phyloP scores from a whole-genome alignment of 2,329 filamentous ascomycete genomes.

The Nakataea oryzae region DNA sequence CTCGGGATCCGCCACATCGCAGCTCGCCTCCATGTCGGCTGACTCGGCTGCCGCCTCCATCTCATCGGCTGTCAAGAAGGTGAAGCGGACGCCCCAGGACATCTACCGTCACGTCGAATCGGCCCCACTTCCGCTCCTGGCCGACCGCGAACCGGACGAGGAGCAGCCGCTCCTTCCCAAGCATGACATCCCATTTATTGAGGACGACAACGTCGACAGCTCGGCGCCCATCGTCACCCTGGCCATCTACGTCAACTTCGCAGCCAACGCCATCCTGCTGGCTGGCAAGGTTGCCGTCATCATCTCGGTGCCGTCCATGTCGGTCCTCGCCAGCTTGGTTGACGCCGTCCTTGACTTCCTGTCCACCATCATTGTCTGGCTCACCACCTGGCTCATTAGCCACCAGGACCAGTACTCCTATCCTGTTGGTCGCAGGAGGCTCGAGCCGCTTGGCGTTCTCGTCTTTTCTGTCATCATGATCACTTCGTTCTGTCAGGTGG shows the following conservation, averaged over 20 bases:
- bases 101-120: slow-evolving; percentile 70
- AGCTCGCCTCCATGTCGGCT: background rate
- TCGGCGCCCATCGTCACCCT: slow-evolving; percentile 68
- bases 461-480: slow-evolving; percentile 84
- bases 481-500: slow-evolving; percentile 72
- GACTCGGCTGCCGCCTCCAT: slow-evolving; percentile 9
- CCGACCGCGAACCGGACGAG: slow-evolving; percentile 25
- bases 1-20: slow-evolving; percentile 6
- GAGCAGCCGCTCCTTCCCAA: slow-evolving; percentile 18
- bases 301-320: slow-evolving; percentile 68
- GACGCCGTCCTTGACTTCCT: slow-evolving; percentile 75
- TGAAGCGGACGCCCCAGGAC: slow-evolving; percentile 75
- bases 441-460: slow-evolving; percentile 72
- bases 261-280: slow-evolving; percentile 66
- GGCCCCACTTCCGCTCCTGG: slow-evolving; percentile 44
- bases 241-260: slow-evolving; percentile 78
- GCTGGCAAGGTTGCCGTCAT: slow-evolving; percentile 70
- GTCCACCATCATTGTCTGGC: slow-evolving; percentile 72
- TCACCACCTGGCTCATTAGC: slow-evolving; percentile 64
- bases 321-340: slow-evolving; percentile 68
- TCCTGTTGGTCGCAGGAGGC: slow-evolving; percentile 62
- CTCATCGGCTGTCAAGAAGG: slow-evolving; percentile 28
- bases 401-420: slow-evolving; percentile 66
- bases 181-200: slow-evolving; percentile 57
- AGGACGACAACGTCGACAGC: slow-evolving; percentile 63